Conservation (phyloP, 306 rosid species). For the Quercus parvula region DNA sequence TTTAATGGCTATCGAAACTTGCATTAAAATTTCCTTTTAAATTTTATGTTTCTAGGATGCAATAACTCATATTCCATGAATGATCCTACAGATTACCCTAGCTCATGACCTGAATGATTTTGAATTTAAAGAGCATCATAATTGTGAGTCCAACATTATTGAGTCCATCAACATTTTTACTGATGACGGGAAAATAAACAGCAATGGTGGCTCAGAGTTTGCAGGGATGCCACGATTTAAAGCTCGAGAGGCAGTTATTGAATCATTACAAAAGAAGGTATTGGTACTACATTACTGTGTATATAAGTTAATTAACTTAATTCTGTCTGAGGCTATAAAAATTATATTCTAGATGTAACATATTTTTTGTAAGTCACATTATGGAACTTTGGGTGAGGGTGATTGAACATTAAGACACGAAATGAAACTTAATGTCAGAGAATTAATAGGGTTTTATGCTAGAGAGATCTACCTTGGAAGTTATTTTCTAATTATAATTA, state of each 20-base stretch:
- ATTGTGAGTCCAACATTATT: slow-evolving; percentile 21
- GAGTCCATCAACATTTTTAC: slow-evolving; percentile 76
- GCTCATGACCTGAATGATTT: slow-evolving; percentile 99
- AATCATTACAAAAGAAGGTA: slow-evolving; percentile 85
- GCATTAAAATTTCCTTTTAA: slow-evolving; percentile 4
- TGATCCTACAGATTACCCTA: slow-evolving; percentile 75
- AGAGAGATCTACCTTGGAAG: no score
- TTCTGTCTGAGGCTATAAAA: slow-evolving; percentile 1
- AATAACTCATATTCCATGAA: neutral
- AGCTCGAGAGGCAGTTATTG: slow-evolving; percentile 68
- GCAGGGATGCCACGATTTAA: slow-evolving; percentile 80
- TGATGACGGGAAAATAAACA: slow-evolving; percentile 84
- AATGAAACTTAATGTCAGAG: no score
- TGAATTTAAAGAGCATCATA: slow-evolving; percentile 83
- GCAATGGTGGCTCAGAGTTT: slow-evolving; percentile 86
- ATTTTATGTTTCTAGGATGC: neutral
- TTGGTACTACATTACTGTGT: slow-evolving; percentile 1
- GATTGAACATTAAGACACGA: no score
- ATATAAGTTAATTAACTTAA: slow-evolving; percentile 4
- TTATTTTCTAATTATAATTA: no score
- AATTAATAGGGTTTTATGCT: no score
- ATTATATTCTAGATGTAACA: neutral
- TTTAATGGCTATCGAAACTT: no score
- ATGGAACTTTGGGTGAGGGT: no score
- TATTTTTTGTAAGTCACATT: neutral